Evolutionary conservation across 2,329 filamentous ascomycete genomes (phyloP).

Genomic region (Penicillium decumbens): DNA sequence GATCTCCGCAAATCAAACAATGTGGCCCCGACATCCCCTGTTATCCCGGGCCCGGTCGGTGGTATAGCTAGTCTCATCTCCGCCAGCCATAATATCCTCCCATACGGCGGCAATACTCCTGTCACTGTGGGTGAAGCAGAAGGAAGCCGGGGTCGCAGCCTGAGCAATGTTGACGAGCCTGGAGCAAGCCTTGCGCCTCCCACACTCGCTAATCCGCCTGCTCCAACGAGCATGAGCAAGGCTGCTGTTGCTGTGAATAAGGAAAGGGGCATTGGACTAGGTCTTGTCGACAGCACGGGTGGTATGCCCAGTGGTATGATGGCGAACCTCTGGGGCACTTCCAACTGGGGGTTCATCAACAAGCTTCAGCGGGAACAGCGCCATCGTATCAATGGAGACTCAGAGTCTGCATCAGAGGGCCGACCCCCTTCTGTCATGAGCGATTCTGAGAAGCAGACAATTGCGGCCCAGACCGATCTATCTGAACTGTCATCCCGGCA

Average conservation of each 20-base stretch:
- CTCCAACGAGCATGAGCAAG: constrained; percentile 79
- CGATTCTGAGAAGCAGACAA: constrained; percentile 24
- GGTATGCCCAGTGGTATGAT: constrained; percentile 78
- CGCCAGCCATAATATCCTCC: constrained; percentile 73
- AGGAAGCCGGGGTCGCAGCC: constrained; percentile 31
- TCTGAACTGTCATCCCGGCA: constrained; percentile 23
- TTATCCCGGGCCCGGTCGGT: constrained; percentile 45
- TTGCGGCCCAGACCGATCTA: constrained; percentile 19
- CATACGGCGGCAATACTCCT: constrained; percentile 52
- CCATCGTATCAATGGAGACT: constrained; percentile 29
- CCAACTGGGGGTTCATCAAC: constrained; percentile 70
- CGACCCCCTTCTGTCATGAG: constrained; percentile 21
- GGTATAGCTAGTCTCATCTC: constrained; percentile 84
- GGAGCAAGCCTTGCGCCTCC: constrained; percentile 69
- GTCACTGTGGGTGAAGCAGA: constrained; percentile 38
- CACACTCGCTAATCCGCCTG: constrained; percentile 77
- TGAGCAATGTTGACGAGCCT: constrained; percentile 44
- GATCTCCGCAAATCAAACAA: constrained; percentile 73
- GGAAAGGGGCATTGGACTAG: constrained; percentile 64
- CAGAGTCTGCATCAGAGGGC: constrained; percentile 16
- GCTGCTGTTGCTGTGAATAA: constrained; percentile 75
- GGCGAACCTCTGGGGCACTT: constrained; percentile 91
- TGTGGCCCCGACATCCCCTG: constrained; percentile 49
- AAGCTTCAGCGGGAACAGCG: constrained; percentile 55
- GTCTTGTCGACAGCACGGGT: constrained; percentile 58